Base-by-base conservation (phyloP, 495 filamentous ascomycete genomes). In the Cenococcum geophilum region DNA sequence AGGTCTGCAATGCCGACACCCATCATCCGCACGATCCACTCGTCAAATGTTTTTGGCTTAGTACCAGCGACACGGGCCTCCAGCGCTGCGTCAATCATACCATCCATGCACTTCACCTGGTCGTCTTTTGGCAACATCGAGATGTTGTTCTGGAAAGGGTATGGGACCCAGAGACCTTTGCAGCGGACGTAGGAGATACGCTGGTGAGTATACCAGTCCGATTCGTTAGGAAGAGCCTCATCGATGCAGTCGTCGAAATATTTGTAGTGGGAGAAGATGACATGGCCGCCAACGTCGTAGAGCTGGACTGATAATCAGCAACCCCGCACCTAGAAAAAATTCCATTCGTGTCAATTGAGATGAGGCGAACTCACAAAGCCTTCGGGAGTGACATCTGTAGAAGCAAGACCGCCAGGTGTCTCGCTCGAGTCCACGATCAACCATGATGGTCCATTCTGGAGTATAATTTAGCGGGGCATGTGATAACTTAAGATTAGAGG, bases 191-290 rank as follows among this genome's bases (percentile, higher is more conserved):
- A 98, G 60, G 93, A 98, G 76, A 98, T 91, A 76, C 93, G 92
- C 78, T 98, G 88, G 80, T 98, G 93, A 57, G 84, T 90, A 76
- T 89, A 96, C 93, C 93, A 98, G 79, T 98, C 95, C 54, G 89
- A 84, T 54, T 88, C 82, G 75, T 91, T 89, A 65, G 93, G 95
- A 48, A 98, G 84, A 58, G 93, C 93, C 79, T 98, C 92, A 71
- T 96, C 80, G 73, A 98, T 88, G 79, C 90, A 95, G 79, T 98
- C 95, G 77, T 98, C 93, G 75, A 98, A 98, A 85, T 98, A 98
- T 78, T 96, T 96, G 85, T 97, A 98, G 83, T 98, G 93, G 62
- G 93, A 98, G 83, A 98, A 98, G 76, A 98, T 97, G 78, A 98
- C 93, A 77, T 98, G 93, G 68, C 93, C 93, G 73, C 93, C 93